Base-by-base conservation (phyloP, 768 basidiomycete genomes). In the Kwoniella dendrophila region DNA sequence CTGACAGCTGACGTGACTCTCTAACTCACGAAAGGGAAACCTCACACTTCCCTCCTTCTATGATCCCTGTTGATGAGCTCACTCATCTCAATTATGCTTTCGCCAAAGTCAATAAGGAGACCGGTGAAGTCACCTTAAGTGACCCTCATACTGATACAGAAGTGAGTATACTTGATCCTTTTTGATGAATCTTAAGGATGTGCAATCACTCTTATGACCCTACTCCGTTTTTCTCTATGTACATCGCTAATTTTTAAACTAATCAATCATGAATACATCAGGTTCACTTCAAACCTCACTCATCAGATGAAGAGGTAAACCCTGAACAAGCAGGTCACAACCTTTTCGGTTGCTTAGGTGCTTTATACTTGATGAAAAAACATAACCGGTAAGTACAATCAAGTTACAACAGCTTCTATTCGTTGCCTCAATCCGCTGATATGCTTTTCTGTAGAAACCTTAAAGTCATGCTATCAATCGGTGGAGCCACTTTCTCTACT, bases 51-150 rank as follows among this genome's bases (percentile, higher is more conserved):
- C 27, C 43, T 44, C 29, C 43, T 44, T 18, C 33, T 3, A 56
- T 85, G 49, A 91, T 97, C 64, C 95, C 94, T 12, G 85, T 79
- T 2, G 77, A 89, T n/a, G 87, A 94, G 75, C 84, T 98, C 68
- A 97, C 95, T 32, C 93, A 94, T 77, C 86, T 94, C 68, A 85
- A 92, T 32, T 92, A 94, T 74, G 90, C 93, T 1, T 98, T 98
- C 70, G 95, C 91, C 26, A 90, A 97, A 69, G 78, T 98, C 69
- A 86, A 84, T 68, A 80, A 87, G 22, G 89, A 90, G 62, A 84
- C 87, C 0, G 94, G 94, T 44, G 90, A 90, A 72, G 94, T 97
- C 26, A 80, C 85, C 71, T 80, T 98, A 56, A 93, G 91, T 33
- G 96, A 98, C 71, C 78, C 83, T 1, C 97, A 93, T 93, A 88